phyloP scores from a whole-genome alignment of 2,329 filamentous ascomycete genomes.

The Aspergillus sp. region DNA sequence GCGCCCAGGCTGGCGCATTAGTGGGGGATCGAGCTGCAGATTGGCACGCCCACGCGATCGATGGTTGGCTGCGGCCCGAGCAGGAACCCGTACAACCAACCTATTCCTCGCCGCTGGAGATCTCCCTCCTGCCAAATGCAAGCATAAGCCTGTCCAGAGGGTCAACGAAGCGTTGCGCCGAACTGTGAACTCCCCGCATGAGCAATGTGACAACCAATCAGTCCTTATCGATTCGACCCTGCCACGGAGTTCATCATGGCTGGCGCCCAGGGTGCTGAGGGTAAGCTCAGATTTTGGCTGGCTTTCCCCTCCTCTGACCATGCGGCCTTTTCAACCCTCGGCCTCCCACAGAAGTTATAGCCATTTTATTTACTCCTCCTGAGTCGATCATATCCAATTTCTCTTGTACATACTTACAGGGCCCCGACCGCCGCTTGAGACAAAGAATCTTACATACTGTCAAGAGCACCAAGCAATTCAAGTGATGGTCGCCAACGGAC shows the following conservation, averaged over 20 bases:
- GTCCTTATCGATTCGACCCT: not conserved
- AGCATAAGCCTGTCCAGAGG: not conserved
- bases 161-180: not conserved
- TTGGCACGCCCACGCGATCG: constrained; percentile 1
- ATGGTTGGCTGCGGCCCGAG: constrained; percentile 10
- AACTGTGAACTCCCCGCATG: constrained; percentile 10
- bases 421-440: not conserved
- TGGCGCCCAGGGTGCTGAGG: constrained; percentile 8
- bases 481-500: constrained; percentile 1
- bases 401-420: not conserved
- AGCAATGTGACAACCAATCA: constrained; percentile 16
- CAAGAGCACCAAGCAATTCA: not conserved
- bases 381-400: constrained; percentile 9
- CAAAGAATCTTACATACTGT: not conserved
- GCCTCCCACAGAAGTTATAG: constrained; percentile 2
- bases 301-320: constrained; percentile 9
- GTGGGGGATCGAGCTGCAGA: constrained; percentile 12
- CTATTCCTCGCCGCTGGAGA: constrained; percentile 2
- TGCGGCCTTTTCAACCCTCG: constrained; percentile 3
- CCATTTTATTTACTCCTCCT: constrained; percentile 1
- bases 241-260: constrained; percentile 1
- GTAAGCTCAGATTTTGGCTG: constrained; percentile 5
- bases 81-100: constrained; percentile 11
- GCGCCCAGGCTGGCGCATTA: constrained; percentile 15
- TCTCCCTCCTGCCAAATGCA: constrained; percentile 4